These are phyloP conservation scores for Breviolum minutum DNA, from an alignment of 73 alveolate species.

Conservation along the genomic window DNA sequence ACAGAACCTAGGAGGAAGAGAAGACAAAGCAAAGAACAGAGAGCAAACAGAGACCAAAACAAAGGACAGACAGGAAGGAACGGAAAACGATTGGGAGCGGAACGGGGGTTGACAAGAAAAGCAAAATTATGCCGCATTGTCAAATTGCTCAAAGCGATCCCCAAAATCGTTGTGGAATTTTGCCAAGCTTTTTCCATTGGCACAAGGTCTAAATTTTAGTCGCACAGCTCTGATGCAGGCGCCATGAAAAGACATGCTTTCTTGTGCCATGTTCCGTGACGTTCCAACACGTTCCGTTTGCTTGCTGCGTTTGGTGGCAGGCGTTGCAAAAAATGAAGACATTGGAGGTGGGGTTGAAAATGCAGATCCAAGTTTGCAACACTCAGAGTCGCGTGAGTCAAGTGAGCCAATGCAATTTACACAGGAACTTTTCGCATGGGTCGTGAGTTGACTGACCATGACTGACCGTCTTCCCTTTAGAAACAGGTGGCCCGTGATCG, in stretches of 20 bases:
- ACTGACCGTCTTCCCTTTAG: too few species aligned
- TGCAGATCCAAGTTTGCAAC: background rate
- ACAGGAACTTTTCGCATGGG: too few species aligned
- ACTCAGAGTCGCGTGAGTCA: background rate
- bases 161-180: background rate
- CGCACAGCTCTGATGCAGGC: constrained; percentile 79
- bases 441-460: too few species aligned
- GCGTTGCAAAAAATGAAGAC: constrained; percentile 65
- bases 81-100: too few species aligned
- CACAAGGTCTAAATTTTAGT: constrained; percentile 49
- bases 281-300: background rate
- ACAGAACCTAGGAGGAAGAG: too few species aligned
- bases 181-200: background rate
- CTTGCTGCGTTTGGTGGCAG: background rate
- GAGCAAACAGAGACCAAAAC: too few species aligned
- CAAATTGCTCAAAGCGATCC: too few species aligned
- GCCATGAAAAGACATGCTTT: background rate
- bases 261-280: background rate
- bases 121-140: too few species aligned
- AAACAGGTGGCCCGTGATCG: background rate
- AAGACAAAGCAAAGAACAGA: too few species aligned
- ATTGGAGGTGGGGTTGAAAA: background rate
- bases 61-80: too few species aligned
- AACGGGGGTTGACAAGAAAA: too few species aligned
- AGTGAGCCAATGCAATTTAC: background rate